These are phyloP conservation scores for Cladosporium austrohemisphaericum DNA, from an alignment of 2,329 filamentous ascomycete genomes.

Conservation along the genomic window DNA sequence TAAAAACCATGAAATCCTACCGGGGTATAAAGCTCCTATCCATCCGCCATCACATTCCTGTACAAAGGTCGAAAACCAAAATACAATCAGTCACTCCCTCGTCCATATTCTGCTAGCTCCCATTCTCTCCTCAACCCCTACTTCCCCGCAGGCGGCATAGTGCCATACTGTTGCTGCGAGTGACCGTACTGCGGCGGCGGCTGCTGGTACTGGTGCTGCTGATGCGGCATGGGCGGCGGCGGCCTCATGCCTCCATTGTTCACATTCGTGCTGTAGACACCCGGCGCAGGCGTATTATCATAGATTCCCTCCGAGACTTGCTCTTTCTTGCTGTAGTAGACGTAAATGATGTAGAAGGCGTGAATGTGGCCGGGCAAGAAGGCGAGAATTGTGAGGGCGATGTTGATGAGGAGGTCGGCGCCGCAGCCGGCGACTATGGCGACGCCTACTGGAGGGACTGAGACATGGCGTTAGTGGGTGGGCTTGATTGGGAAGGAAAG, in stretches of 20 bases:
- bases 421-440: slow-evolving; percentile 49
- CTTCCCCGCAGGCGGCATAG: too few species aligned
- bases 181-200: too few species aligned
- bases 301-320: slow-evolving; percentile 57
- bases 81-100: too few species aligned
- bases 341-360: slow-evolving; percentile 71
- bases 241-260: slow-evolving; percentile 58
- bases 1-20: too few species aligned
- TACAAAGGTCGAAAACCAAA: too few species aligned
- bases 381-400: slow-evolving; percentile 43
- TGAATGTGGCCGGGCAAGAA: slow-evolving; percentile 71
- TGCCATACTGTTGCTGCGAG: too few species aligned
- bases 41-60: too few species aligned
- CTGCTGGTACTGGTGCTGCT: too few species aligned
- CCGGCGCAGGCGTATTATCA: slow-evolving; percentile 56
- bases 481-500: background rate
- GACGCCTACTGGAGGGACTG: slow-evolving; percentile 49
- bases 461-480: background rate
- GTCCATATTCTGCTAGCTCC: too few species aligned
- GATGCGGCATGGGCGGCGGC: too few species aligned
- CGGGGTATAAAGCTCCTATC: too few species aligned
- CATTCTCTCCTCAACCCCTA: too few species aligned
- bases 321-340: slow-evolving; percentile 74
- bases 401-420: slow-evolving; percentile 47
- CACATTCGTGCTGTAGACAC: slow-evolving; percentile 69